These are phyloP conservation scores for Epicoccum sorghinum DNA, from an alignment of 2,329 filamentous ascomycete species.

Conservation along the genomic window DNA sequence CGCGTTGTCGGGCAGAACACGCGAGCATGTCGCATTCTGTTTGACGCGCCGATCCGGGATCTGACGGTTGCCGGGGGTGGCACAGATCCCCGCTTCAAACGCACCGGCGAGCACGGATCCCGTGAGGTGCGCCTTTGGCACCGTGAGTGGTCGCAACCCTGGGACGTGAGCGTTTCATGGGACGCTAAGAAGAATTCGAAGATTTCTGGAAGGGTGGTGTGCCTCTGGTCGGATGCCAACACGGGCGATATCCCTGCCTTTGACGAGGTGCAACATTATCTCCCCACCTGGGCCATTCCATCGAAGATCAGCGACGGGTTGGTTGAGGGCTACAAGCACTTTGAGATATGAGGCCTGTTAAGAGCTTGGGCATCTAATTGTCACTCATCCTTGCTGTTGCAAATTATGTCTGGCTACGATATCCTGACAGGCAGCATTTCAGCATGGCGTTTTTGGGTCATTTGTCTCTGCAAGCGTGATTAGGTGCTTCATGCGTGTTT, in stretches of 20 bases:
- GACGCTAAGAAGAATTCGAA: conserved; percentile 44
- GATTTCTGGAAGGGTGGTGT: conserved; percentile 68
- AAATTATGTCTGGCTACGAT: conserved; percentile 41
- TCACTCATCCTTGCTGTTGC: conserved; percentile 32
- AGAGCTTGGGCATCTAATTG: conserved; percentile 17
- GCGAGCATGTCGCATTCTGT: conserved; percentile 75
- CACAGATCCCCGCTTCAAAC: conserved; percentile 69
- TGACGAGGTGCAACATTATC: conserved; percentile 77
- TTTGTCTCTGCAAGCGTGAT: conserved; percentile 32
- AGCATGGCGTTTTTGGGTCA: conserved; percentile 36
- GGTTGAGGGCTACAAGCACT: conserved; percentile 78
- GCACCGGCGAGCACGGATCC: conserved; percentile 67
- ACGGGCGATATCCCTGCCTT: conserved; percentile 77
- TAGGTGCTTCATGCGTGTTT: conserved; percentile 28
- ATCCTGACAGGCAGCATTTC: conserved; percentile 40
- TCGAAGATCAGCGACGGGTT: conserved; percentile 79
- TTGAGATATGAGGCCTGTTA: conserved; percentile 46
- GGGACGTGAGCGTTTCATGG: conserved; percentile 78
- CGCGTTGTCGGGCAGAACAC: conserved; percentile 75
- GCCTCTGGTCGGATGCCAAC: conserved; percentile 89
- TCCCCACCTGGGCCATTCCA: conserved; percentile 79
- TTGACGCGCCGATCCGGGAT: conserved; percentile 69
- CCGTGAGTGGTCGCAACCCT: conserved; percentile 76
- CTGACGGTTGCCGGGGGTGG: conserved; percentile 68
- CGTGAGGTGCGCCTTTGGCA: conserved; percentile 80